phyloP scores from a whole-genome alignment of 768 basidiomycete species.

The Gloeostereum incarnatum region DNA sequence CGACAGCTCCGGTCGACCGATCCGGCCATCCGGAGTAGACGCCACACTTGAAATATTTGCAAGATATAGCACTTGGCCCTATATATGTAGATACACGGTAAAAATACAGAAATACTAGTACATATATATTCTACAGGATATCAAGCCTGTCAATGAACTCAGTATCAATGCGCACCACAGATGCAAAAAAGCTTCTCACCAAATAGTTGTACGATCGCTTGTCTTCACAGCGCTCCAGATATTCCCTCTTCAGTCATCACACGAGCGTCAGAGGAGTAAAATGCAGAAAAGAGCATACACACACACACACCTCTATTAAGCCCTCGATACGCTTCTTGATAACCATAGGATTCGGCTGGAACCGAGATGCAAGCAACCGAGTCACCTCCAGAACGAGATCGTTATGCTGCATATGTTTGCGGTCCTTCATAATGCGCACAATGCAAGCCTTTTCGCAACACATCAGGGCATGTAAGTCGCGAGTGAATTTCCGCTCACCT shows the following conservation, averaged over 20 bases:
- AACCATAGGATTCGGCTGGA: conserved; percentile 74
- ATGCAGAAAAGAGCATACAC: background rate
- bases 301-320: conserved; percentile 72
- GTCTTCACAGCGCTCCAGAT: conserved; percentile 83
- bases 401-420: conserved; percentile 82
- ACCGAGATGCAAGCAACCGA: conserved; percentile 73
- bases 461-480: conserved; percentile 3
- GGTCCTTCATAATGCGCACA: conserved; percentile 95
- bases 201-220: conserved; percentile 85
- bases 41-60: too few relatives aligned
- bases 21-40: too few relatives aligned
- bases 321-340: conserved; percentile 94
- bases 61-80: too few relatives aligned
- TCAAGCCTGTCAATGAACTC: too few relatives aligned
- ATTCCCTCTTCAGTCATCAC: conserved; percentile 66
- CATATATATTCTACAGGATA: too few relatives aligned
- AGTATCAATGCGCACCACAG: too few relatives aligned
- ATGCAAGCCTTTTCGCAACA: conserved; percentile 72
- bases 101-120: too few relatives aligned
- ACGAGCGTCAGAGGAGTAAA: background rate
- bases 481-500: conserved; percentile 39
- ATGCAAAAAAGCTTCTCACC: conserved; percentile 18
- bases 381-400: conserved; percentile 90
- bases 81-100: too few relatives aligned
- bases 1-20: too few relatives aligned